Evolutionary conservation across 148 eudicot species (phyloP).

Genomic region (Chenopodium suecicum): DNA sequence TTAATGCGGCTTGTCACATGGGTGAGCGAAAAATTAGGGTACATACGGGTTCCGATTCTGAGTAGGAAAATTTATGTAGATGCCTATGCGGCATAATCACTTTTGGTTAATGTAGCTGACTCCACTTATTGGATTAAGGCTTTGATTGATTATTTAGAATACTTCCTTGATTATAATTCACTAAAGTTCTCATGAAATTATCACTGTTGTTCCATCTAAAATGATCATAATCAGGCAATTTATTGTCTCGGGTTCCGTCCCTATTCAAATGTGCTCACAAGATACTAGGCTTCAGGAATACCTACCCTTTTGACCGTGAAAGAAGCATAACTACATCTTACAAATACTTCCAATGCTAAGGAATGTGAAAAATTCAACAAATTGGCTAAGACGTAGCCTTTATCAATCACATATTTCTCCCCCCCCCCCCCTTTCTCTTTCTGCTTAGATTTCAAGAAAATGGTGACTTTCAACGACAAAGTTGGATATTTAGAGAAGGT

Average conservation of each 20-base stretch:
- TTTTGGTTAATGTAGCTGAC: too few species aligned
- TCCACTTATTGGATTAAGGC: too few species aligned
- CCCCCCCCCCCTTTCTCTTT: too few species aligned
- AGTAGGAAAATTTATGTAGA: not conserved
- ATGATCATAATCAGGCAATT: not conserved
- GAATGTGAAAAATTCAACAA: not conserved
- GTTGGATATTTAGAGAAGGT: too few species aligned
- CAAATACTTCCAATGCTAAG: not conserved
- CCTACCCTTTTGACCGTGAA: not conserved
- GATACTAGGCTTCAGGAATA: not conserved
- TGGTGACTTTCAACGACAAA: not conserved
- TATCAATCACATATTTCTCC: too few species aligned
- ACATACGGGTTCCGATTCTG: too few species aligned
- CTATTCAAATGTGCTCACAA: not conserved
- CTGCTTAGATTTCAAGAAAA: too few species aligned
- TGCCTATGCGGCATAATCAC: too few species aligned
- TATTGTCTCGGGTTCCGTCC: not conserved
- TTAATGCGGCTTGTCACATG: too few species aligned
- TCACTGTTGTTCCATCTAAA: too few species aligned
- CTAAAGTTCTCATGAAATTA: not conserved
- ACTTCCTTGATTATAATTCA: not conserved
- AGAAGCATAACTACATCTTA: not conserved
- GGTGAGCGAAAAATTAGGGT: too few species aligned
- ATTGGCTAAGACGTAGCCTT: not conserved
- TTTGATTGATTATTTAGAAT: not conserved